Evolutionary conservation across 2,329 filamentous ascomycete species (phyloP), one percentile per base, ranked within the genome.

Genomic region (Lecanicillium sp.): DNA sequence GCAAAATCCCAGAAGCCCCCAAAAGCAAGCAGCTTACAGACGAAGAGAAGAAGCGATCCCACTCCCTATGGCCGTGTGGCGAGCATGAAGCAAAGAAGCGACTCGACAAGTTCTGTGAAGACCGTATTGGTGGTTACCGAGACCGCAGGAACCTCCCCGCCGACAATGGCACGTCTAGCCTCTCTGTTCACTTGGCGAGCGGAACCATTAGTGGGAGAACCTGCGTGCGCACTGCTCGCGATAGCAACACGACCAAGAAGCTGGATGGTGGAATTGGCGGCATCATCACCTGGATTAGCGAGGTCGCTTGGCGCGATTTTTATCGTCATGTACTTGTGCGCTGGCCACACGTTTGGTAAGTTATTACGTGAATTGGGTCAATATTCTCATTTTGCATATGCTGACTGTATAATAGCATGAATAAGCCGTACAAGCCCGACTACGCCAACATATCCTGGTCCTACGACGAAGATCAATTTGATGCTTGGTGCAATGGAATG

Each of bases 271-370:
- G 83, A 0, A 70, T 73, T 15, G 60, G 74, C 13, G 85, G 84
- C 0, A 80, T 85, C 41, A 67, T 73, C 36, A 68, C 70, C 0
- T 94, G 85, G 85, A 86, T 92, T 46, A 80, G 80, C 38, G 86
- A 94, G 57, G 70, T 94, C 4, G 86, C 85, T 0, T 92, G 86
- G 86, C 70, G 86, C 12, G 86, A 94, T 51, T 94, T 94, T 52
- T 94, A 94, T 63, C 86, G 81, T 51, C 85, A 92, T 55, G 84
- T 95, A 3, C 63, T 95, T 5, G 84, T 80, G 1, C 67, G 89
- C 43, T 94, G 86, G 85, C 89, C 89, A 0, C 89, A 88, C 50
- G 68, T 88, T 6, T 86, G 80, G 78, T 79, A 60, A 53, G 70
- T 57, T 18, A 16, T 3, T 8, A 9, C 14, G 33, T 6, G 7